A percentile compares a stretch with the other conserved stretches of the same genome.
Evolutionary conservation across 2,329 filamentous ascomycete genomes (phyloP).

Genomic region (Diaporthe australafricana): DNA sequence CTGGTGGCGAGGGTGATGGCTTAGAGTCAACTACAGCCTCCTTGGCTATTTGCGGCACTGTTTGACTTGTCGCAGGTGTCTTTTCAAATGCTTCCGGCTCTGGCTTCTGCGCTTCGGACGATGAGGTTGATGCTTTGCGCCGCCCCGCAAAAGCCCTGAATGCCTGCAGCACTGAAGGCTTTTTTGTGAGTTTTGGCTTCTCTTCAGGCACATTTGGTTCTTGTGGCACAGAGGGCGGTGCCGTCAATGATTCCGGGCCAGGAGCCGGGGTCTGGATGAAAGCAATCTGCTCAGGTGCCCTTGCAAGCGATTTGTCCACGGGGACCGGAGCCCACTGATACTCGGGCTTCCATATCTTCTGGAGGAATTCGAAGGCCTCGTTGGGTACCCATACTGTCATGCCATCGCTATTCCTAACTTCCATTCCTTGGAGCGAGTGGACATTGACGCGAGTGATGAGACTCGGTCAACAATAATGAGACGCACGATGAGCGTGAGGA

Average conservation of each 20-base stretch:
- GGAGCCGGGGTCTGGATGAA: constrained; percentile 27
- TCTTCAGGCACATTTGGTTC: neutral
- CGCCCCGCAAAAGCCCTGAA: constrained; percentile 1
- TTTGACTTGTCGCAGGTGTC: neutral
- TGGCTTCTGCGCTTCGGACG: neutral
- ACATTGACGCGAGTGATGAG: constrained; percentile 26
- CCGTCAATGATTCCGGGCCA: neutral
- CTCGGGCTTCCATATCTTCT: constrained; percentile 36
- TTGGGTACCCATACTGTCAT: constrained; percentile 37
- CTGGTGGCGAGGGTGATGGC: neutral
- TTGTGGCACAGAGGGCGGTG: neutral
- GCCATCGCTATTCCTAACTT: constrained; percentile 32
- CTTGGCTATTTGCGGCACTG: no score
- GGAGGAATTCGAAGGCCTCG: constrained; percentile 35
- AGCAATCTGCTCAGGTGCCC: constrained; percentile 32
- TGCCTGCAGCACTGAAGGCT: constrained; percentile 17
- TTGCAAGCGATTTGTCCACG: constrained; percentile 34
- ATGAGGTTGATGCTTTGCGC: neutral
- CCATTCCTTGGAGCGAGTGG: constrained; percentile 35
- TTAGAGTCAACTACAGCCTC: neutral
- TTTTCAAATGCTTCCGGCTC: neutral
- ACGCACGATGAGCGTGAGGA: neutral
- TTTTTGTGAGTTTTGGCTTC: neutral
- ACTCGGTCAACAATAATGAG: constrained; percentile 13
- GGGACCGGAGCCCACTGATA: constrained; percentile 35